phyloP scores from a whole-genome alignment of 441 rosid genomes.

The Flueggea neowawraea region DNA sequence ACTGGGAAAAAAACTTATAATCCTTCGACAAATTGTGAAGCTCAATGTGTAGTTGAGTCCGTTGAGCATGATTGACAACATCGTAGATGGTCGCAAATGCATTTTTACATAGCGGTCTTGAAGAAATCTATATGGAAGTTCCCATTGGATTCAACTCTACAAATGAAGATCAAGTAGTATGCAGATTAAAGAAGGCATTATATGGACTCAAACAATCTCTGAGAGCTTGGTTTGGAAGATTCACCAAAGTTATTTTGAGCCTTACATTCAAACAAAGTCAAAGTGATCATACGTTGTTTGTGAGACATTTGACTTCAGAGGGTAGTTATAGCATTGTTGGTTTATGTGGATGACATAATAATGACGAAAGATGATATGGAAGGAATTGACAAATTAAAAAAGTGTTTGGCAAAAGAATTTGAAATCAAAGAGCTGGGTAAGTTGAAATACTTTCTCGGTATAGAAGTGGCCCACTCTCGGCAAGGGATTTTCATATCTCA shows the following conservation, averaged over 20 bases:
- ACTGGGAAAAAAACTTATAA: no score
- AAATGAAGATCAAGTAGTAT: neutral
- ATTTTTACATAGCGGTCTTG: neutral
- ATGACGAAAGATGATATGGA: no score
- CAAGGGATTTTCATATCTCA: neutral
- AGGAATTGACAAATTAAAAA: neutral
- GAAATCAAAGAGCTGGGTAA: slow-evolving; percentile 5
- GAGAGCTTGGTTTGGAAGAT: neutral
- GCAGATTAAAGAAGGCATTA: neutral
- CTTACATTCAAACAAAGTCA: neutral
- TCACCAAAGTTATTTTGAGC: neutral
- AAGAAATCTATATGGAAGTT: slow-evolving; percentile 2
- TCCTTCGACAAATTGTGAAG: no score
- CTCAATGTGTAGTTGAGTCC: no score
- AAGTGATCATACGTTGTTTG: neutral
- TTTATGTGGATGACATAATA: no score
- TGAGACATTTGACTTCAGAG: neutral
- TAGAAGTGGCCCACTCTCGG: neutral
- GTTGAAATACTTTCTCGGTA: slow-evolving; percentile 1
- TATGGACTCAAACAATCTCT: neutral
- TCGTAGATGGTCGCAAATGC: no score
- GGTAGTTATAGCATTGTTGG: neutral
- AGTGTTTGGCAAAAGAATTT: neutral
- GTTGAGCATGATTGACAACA: no score
- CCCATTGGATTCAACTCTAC: neutral